Evolutionary conservation across 2,329 filamentous ascomycete genomes (phyloP), one percentile per base, ranked within the genome.

Genomic region (Zasmidium citrigriseum): DNA sequence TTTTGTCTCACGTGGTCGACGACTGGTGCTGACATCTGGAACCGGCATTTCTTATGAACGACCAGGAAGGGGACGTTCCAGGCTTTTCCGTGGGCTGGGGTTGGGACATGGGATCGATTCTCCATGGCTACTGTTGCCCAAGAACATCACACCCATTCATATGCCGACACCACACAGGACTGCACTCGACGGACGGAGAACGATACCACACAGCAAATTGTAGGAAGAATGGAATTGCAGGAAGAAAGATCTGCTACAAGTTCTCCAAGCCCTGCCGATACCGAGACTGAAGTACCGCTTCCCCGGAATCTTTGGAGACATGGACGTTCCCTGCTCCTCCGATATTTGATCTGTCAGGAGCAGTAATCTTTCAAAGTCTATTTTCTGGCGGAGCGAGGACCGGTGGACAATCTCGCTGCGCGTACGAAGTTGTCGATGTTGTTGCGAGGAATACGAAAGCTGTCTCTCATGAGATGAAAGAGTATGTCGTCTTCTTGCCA

Each of bases 351-450:
- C 29, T 45, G 50, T 45, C 34, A 45, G 29, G 20, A 52, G 41
- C 34, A 52, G 7, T 25, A 52, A 52, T 18, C 34, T 45, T 34
- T 10, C 25, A n/a, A 52, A 52, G 20, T 52, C 34, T 45, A 52
- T 25, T 38, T 52, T n/a, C 23, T 16, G 18, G 14, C 29, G n/a
- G 23, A 52, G 22, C 22, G 47, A 25, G 47, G 24, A 22, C 25
- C 18, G 7, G 29, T 50, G 47, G 2, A 9, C 47, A 50, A 18
- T 50, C 22, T 27, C n/a, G n/a, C n/a, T n/a, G n/a, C n/a, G n/a
- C n/a, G n/a, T n/a, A n/a, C n/a, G n/a, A n/a, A n/a, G n/a, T n/a
- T n/a, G n/a, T n/a, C n/a, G n/a, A n/a, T n/a, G n/a, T n/a, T n/a
- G n/a, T n/a, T n/a, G n/a, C n/a, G n/a, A n/a, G n/a, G n/a, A n/a